Evolutionary conservation across 1,284 basidiomycete species (phyloP).

Genomic region (Thecaphora thlaspeos): DNA sequence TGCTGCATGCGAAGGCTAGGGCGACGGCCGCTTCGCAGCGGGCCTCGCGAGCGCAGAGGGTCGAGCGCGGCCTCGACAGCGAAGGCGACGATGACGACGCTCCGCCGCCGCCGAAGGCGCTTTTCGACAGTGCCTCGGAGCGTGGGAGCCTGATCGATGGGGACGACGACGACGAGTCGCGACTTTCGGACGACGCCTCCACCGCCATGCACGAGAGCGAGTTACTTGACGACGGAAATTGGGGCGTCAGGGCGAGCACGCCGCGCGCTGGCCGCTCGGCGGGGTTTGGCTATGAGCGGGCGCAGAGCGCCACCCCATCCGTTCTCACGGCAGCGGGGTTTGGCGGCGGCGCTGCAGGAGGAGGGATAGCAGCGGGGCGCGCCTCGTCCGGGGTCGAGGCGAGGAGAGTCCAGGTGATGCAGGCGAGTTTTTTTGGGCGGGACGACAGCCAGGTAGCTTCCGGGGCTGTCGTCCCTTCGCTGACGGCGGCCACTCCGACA

Average conservation of each 20-base stretch:
- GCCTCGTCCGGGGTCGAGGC: constrained; percentile 27
- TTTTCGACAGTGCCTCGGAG: constrained; percentile 19
- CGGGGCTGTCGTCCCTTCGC: constrained; percentile 31
- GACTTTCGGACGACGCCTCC: background rate
- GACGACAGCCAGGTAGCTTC: constrained; percentile 41
- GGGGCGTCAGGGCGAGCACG: background rate
- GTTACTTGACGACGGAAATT: background rate
- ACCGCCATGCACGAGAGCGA: constrained; percentile 17
- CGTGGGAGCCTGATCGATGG: constrained; percentile 22
- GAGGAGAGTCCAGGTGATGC: constrained; percentile 56
- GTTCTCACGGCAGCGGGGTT: background rate
- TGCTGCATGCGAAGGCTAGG: constrained; percentile 4
- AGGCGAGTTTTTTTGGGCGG: constrained; percentile 57
- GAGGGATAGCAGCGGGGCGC: constrained; percentile 14
- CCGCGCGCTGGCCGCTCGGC: background rate
- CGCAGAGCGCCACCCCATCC: background rate
- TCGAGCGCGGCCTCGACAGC: no score
- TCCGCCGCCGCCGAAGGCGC: constrained; percentile 29
- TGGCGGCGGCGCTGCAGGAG: no score
- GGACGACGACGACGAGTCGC: constrained; percentile 2
- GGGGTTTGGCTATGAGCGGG: background rate
- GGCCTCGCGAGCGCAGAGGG: no score
- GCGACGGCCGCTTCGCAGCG: background rate
- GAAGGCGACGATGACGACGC: constrained; percentile 30
- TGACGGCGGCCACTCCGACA: constrained; percentile 10